A percentile compares a stretch with the other conserved stretches of the same genome.
These are phyloP conservation scores for Obba rivulosa DNA, from an alignment of 768 basidiomycete species.

Conservation along the genomic window DNA sequence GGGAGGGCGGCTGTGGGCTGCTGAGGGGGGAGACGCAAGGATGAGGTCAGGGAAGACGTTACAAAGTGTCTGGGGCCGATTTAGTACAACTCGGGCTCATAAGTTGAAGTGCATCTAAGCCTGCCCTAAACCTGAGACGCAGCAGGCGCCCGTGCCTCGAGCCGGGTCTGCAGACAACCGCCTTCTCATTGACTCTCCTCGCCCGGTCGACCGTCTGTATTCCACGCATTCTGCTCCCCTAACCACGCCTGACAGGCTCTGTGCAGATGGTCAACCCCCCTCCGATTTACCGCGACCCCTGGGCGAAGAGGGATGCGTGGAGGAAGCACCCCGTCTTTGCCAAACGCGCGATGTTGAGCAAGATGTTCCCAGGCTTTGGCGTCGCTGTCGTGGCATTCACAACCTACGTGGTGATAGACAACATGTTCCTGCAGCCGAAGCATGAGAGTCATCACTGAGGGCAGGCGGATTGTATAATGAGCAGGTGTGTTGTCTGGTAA, in stretches of 20 bases:
- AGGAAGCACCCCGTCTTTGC: conserved; percentile 86
- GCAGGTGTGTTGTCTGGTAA: too few relatives aligned
- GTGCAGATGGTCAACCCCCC: conserved; percentile 44
- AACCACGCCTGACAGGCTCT: conserved; percentile 8
- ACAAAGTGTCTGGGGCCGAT: neutral
- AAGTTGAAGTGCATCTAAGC: conserved; percentile 37
- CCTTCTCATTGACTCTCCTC: neutral
- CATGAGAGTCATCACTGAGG: neutral
- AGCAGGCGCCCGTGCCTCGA: conserved; percentile 2
- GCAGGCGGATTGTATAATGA: too few relatives aligned
- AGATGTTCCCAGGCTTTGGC: conserved; percentile 91
- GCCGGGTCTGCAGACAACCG: conserved; percentile 5
- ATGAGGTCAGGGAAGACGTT: neutral
- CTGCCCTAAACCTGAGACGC: conserved; percentile 50
- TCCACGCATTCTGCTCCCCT: neutral
- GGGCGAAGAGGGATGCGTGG: conserved; percentile 93
- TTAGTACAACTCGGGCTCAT: conserved; percentile 17
- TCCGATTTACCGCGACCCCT: conserved; percentile 87
- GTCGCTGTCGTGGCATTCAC: conserved; percentile 91
- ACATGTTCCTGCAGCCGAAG: conserved; percentile 45
- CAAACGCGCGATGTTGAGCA: conserved; percentile 82
- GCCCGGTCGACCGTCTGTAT: conserved; percentile 3
- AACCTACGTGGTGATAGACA: conserved; percentile 84
- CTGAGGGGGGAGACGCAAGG: neutral
- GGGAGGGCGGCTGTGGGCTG: conserved; percentile 10